A percentile compares a stretch with the other conserved stretches of the same genome.
phyloP scores from a whole-genome alignment of 768 basidiomycete genomes.

The Suillus plorans region DNA sequence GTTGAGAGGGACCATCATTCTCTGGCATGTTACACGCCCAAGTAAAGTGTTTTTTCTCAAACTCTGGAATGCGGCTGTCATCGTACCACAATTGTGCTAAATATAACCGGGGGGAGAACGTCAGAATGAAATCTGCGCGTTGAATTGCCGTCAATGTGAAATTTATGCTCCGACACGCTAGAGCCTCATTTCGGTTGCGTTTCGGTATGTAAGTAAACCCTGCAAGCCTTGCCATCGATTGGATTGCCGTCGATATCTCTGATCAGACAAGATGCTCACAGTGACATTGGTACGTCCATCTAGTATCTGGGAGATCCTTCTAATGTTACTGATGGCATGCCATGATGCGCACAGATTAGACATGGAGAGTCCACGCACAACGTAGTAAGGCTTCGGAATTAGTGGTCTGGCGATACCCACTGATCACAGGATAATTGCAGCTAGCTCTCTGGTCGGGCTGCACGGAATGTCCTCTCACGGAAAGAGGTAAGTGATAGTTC shows the following conservation, averaged over 20 bases:
- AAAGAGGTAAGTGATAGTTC: not conserved
- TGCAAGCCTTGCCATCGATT: not conserved
- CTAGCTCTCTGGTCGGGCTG: conserved; percentile 1
- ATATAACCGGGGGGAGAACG: not conserved
- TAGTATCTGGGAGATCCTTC: not conserved
- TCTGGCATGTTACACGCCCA: not conserved
- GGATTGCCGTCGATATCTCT: too few relatives aligned
- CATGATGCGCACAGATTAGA: conserved; percentile 58
- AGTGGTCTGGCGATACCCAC: not conserved
- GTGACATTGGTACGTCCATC: not conserved
- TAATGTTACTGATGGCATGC: not conserved
- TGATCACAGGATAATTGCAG: not conserved
- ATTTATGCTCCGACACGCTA: conserved; percentile 2
- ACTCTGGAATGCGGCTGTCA: not conserved
- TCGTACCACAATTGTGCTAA: not conserved
- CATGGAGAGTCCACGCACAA: conserved; percentile 83
- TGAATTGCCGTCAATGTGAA: not conserved
- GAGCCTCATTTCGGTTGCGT: not conserved
- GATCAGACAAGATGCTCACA: conserved; percentile 1
- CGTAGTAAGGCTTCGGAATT: conserved; percentile 47
- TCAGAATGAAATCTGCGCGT: not conserved
- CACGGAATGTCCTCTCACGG: conserved; percentile 3
- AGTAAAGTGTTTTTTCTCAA: not conserved
- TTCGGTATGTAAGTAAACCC: not conserved
- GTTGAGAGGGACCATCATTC: not conserved